Base-by-base conservation (phyloP, 148 eudicot species). In the Amaranthus hypochondriacus region DNA sequence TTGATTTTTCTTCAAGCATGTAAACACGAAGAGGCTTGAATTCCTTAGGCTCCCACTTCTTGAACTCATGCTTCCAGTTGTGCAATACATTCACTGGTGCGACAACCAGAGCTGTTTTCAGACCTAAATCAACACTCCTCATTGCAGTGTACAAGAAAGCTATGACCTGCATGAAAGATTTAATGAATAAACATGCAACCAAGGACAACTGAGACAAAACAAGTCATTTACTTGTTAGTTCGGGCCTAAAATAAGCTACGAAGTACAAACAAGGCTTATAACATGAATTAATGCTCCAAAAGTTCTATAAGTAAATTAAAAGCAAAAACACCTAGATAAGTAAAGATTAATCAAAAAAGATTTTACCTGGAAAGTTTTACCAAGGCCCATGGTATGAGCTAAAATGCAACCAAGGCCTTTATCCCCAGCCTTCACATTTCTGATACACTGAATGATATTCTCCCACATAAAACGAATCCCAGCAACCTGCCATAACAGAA, bases 401-500 rank as follows among this genome's bases (percentile, higher is more conserved):
- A 96, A 88, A 75, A 96, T 96, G 84, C 99, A 96, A 72, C 99
- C 99, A 18, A 96, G 94, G 48, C 99, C 99, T 82, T 92, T 96
- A 79, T 96, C 96, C 65, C 99, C 99, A 64, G 90, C 86, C 80
- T 83, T 96, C 66, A 87, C 94, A 66, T 86, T 96, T 69, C 82
- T 83, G 73, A 90, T 84, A 49, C 97, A 90, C 81, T 96, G 94
- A 65, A 96, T 83, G 43, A 87, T 89, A 79, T 96, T 96, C 81
- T 96, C 92, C 99, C 99, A 96, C 92, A 96, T 89, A 83, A 96
- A 96, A 57, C 97, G 90, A 66, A 96, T 90, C 28, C 99, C 99
- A 70, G 91, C 76, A 78, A 96, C 83, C 99, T 96, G 90, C 78
- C 84, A 68, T 50, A 75, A 61, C 48, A 66, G 58, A 9, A 48